phyloP scores from a whole-genome alignment of 2,329 filamentous ascomycete genomes.

The Cyanodermella asteris region DNA sequence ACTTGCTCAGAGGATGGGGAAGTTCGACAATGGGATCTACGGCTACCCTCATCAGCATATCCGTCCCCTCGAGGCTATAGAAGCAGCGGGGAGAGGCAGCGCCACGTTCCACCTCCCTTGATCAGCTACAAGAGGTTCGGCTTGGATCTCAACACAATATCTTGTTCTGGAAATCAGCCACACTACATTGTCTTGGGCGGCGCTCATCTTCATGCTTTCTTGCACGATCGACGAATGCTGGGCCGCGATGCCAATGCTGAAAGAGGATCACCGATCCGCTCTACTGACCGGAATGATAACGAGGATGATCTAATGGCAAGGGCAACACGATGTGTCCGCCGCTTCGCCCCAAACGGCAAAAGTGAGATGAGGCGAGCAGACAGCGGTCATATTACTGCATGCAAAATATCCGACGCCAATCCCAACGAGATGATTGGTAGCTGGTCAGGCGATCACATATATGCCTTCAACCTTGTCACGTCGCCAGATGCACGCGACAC shows the following conservation, averaged over 20 bases:
- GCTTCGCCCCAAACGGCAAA: slow-evolving; percentile 42
- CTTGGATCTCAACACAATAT: slow-evolving; percentile 45
- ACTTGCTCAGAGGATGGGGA: slow-evolving; percentile 51
- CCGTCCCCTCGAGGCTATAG: slow-evolving; percentile 26
- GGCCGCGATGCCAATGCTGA: slow-evolving; percentile 36
- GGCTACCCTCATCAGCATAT: slow-evolving; percentile 42
- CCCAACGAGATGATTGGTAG: slow-evolving; percentile 47
- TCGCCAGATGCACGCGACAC: slow-evolving; percentile 31
- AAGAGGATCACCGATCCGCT: slow-evolving; percentile 21
- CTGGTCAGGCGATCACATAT: slow-evolving; percentile 46
- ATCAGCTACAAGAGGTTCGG: slow-evolving; percentile 44
- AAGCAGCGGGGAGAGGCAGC: slow-evolving; percentile 22
- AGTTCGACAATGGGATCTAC: slow-evolving; percentile 43
- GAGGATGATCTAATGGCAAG: slow-evolving; percentile 34
- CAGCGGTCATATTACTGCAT: slow-evolving; percentile 44
- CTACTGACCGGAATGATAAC: no score
- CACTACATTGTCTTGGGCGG: slow-evolving; percentile 49
- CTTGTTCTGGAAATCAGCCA: slow-evolving; percentile 43
- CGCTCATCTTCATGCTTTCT: slow-evolving; percentile 45
- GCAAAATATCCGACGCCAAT: slow-evolving; percentile 47
- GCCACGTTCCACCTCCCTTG: slow-evolving; percentile 36
- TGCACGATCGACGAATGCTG: slow-evolving; percentile 47
- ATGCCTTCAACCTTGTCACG: slow-evolving; percentile 41
- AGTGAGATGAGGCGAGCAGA: slow-evolving; percentile 29
- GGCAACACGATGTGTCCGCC: slow-evolving; percentile 42